Evolutionary conservation across 192 early-diverging fungal genomes (phyloP), one percentile per base, ranked within the genome.

Genomic region (Gaertneriomyces sp.): DNA sequence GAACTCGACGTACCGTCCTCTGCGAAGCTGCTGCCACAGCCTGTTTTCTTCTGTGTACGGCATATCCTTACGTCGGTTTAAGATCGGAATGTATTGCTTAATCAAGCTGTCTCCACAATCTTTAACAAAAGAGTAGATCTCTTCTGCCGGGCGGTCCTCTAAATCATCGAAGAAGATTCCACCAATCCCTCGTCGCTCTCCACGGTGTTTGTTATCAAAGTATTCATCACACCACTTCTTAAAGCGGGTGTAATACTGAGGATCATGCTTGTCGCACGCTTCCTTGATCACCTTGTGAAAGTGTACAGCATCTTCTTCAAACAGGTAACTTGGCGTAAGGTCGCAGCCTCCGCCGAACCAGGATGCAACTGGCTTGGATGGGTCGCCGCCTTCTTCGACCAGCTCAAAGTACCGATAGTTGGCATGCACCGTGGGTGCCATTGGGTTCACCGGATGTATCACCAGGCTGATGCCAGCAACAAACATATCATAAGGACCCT

Each of bases 91-190:
- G 67, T 99, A 99, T 40, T 93, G 90, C 10, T 75, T 75, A 10
- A 91, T 76, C 73, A 99, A 91, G 6, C 85, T 72, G 45, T 85
- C 79, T n/a, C 91, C 93, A 41, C 89, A 90, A 45, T 90, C 83
- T 60, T 89, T 81, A 8, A 94, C 89, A 81, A 93, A 96, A 0
- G 64, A 77, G 75, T 94, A 99, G 42, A 91, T 66, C 58, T 92
- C 83, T 45, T 95, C 89, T 25, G 52, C 63, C 16, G 61, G 42
- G 16, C 64, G 43, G 55, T 64, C 60, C 52, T 83, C 77, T 45
- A 97, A 72, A 68, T 99, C 96, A 66, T 99, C 96, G 76, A 99
- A 99, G 76, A 99, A 99, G 74, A 97, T 97, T 38, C 96, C 96
- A 20, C 96, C 96, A 57, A 99, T 74, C 3, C 96, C 96, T 39